Percentiles rank a stretch among this genome's conserved stretches.
These are phyloP conservation scores for Musa troglodytarum DNA, from an alignment of 176 grass and related monocot species.

Conservation along the genomic window DNA sequence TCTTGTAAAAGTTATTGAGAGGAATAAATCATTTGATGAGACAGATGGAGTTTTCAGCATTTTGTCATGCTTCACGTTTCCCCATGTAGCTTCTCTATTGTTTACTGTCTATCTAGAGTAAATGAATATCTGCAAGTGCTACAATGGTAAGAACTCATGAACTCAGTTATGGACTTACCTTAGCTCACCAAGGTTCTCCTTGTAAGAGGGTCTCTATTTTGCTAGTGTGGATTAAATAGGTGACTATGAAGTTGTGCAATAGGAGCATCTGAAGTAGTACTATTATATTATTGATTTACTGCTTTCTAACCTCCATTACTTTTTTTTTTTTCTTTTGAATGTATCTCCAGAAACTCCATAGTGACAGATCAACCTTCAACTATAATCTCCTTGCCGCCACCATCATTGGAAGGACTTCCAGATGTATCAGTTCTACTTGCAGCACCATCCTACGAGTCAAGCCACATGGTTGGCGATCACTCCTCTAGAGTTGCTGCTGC, in stretches of 20 bases:
- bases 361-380: slow-evolving; percentile 16
- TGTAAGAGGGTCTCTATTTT: neutral
- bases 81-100: too few relatives aligned
- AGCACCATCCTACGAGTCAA: slow-evolving; percentile 22
- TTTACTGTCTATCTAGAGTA: too few relatives aligned
- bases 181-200: too few relatives aligned
- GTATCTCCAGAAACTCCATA: neutral
- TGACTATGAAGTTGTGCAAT: too few relatives aligned
- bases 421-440: slow-evolving; percentile 52
- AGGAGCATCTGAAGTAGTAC: neutral
- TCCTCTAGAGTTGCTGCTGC: slow-evolving; percentile 32
- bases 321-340: neutral
- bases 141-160: too few relatives aligned
- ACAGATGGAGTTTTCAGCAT: too few relatives aligned
- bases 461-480: slow-evolving; percentile 14
- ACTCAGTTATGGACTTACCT: too few relatives aligned
- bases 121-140: too few relatives aligned
- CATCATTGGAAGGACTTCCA: slow-evolving; percentile 66
- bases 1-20: too few relatives aligned
- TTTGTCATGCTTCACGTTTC: too few relatives aligned
- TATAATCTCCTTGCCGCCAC: slow-evolving; percentile 23
- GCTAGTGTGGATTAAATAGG: neutral
- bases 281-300: neutral
- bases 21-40: too few relatives aligned
- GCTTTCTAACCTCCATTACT: neutral